Percentiles rank a stretch among this genome's conserved stretches.
Evolutionary conservation across 345 rosid genomes (phyloP).

Genomic region (Acer yangbiense): DNA sequence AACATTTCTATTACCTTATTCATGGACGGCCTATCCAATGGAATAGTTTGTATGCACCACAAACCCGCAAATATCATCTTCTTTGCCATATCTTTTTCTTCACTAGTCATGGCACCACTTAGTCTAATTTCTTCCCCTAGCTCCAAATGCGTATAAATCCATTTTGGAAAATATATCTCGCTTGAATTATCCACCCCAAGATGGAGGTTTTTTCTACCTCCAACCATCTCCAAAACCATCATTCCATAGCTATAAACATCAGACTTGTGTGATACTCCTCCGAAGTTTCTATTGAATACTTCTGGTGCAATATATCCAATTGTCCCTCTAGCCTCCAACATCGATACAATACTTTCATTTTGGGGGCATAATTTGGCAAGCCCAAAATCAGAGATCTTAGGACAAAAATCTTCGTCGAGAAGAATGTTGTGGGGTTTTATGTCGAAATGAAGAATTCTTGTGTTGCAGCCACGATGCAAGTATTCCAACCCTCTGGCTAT

Average conservation of each 20-base stretch:
- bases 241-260: slow-evolving; percentile 45
- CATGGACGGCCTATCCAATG: slow-evolving; percentile 8
- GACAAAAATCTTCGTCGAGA: slow-evolving; percentile 37
- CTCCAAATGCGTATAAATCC: slow-evolving; percentile 12
- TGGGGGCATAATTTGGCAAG: slow-evolving; percentile 40
- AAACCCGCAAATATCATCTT: slow-evolving; percentile 10
- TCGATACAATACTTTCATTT: slow-evolving; percentile 36
- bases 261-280: slow-evolving; percentile 41
- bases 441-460: slow-evolving; percentile 45
- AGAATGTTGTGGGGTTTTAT: slow-evolving; percentile 52
- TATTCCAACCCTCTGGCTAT: slow-evolving; percentile 46
- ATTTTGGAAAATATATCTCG: slow-evolving; percentile 17
- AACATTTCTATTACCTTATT: slow-evolving; percentile 10
- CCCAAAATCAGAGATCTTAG: slow-evolving; percentile 51
- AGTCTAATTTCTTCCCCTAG: background rate
- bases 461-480: slow-evolving; percentile 46
- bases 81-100: slow-evolving; percentile 4
- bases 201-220: slow-evolving; percentile 1
- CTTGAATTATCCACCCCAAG: background rate
- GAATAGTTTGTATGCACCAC: slow-evolving; percentile 5
- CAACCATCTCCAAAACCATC: slow-evolving; percentile 34
- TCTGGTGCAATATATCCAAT: slow-evolving; percentile 46
- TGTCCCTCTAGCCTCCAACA: slow-evolving; percentile 30
- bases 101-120: background rate
- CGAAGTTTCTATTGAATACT: slow-evolving; percentile 31